These are phyloP conservation scores for Mortierella sp. DNA, from an alignment of 371 early-diverging fungal species.

Conservation along the genomic window DNA sequence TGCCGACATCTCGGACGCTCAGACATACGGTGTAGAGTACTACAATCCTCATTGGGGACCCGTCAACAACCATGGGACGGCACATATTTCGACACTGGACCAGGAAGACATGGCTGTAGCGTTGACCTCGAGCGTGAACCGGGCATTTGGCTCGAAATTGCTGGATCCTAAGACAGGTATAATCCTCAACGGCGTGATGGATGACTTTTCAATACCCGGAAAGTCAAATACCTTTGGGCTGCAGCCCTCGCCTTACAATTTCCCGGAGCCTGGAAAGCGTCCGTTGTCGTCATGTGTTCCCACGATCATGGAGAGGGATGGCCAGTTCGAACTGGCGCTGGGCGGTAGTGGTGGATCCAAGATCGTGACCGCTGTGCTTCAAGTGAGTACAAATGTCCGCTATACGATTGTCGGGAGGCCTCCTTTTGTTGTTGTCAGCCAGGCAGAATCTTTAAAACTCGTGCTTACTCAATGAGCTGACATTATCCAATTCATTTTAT, in stretches of 20 bases:
- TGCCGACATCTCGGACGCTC: constrained; percentile 68
- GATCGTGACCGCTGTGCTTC: constrained; percentile 90
- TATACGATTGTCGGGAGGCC: no score
- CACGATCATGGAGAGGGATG: constrained; percentile 82
- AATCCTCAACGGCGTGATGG: constrained; percentile 98
- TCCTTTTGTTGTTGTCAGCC: no score
- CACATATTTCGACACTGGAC: constrained; percentile 94
- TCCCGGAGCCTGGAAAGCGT: constrained; percentile 88
- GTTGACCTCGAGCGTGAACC: constrained; percentile 94
- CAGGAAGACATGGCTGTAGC: constrained; percentile 87
- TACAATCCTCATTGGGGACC: constrained; percentile 85
- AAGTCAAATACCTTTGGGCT: constrained; percentile 88
- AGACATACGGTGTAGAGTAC: constrained; percentile 71
- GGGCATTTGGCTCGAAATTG: constrained; percentile 93
- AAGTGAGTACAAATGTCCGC: constrained; percentile 59
- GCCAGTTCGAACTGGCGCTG: constrained; percentile 77
- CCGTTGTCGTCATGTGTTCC: constrained; percentile 96
- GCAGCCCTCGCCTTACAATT: constrained; percentile 87
- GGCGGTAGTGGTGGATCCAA: constrained; percentile 98
- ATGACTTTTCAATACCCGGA: constrained; percentile 96
- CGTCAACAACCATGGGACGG: constrained; percentile 95
- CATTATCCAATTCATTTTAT: no score
- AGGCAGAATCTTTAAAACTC: no score
- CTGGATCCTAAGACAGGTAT: constrained; percentile 97
- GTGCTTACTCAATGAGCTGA: no score